Evolutionary conservation across 73 alveolate species (phyloP), one percentile per base, ranked within the genome.

Genomic region (Blepharisma japonicum): DNA sequence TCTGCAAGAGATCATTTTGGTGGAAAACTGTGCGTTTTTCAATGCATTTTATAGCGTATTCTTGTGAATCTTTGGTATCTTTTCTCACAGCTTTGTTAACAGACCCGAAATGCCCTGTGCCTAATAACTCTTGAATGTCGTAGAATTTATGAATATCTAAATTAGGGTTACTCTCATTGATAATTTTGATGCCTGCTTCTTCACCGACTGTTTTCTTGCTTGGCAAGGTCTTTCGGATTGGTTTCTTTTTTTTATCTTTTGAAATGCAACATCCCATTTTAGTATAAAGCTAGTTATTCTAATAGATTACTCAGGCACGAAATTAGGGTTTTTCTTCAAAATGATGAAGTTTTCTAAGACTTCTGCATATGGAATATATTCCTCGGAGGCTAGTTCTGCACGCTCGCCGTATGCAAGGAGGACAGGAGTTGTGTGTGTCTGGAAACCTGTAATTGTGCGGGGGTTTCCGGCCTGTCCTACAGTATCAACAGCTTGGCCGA

Each of bases 401-500:
- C 97, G 45, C 85, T 91, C 98, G 5, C 96, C 95, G 68, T 87
- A 80, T 39, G 88, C 91, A 68, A 91, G 85, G 49, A 96, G 94
- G 50, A 96, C 98, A 7, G 99, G 99, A 6, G 98, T 90, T 51
- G 86, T 90, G 68, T 94, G 97, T 21, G 97, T 95, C 87, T 95
- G 97, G 93, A 95, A 95, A 45, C 99, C 99, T 14, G 99, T 92
- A 78, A 95, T 95, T 23, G 97, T 84, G 85, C 92, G 89, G 14
- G 99, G 99, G 72, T 91, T 86, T 6, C 99, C 46, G 6, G 86
- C 83, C 27, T 14, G 66, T 56, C 46, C 72, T 39, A 93, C 97
- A 23, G 89, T 91, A 84, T 96, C 99, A 21, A 96, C 98, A n/a
- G 99, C 99, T 78, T 87, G 96, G 14, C 99, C 99, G 6, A 96